Conservation (phyloP, 768 basidiomycete genomes). For the Solioccasus polychromus region DNA sequence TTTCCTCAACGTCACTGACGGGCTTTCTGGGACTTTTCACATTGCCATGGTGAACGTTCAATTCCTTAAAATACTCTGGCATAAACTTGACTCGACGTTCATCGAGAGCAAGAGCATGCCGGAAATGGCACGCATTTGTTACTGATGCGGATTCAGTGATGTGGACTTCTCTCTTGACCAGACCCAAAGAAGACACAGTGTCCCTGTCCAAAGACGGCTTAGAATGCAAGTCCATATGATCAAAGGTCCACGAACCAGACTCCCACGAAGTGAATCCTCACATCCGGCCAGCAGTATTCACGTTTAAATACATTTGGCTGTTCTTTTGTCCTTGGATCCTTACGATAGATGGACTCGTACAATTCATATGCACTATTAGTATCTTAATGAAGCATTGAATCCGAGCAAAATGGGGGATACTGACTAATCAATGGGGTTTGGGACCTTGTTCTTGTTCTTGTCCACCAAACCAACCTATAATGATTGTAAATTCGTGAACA, state of each 20-base stretch:
- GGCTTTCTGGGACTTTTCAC: not conserved
- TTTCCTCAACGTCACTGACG: conserved; percentile 7
- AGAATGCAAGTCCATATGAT: not conserved
- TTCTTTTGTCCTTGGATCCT: conserved; percentile 4
- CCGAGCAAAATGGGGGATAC: not conserved
- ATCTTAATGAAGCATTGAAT: not conserved
- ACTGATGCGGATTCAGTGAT: conserved; percentile 6
- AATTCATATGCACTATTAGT: not conserved
- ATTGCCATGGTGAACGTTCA: not conserved
- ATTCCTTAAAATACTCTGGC: conserved; percentile 12
- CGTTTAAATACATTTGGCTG: conserved; percentile 25
- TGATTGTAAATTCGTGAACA: not conserved
- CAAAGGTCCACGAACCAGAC: conserved; percentile 34
- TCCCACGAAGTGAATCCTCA: conserved; percentile 33
- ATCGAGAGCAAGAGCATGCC: conserved; percentile 14
- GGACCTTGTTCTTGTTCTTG: too few species aligned
- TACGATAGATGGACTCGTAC: conserved; percentile 25
- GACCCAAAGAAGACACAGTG: conserved; percentile 11
- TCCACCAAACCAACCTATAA: conserved; percentile 2
- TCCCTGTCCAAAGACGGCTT: conserved; percentile 3
- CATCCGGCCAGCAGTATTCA: conserved; percentile 21
- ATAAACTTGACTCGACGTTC: conserved; percentile 14
- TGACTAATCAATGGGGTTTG: not conserved
- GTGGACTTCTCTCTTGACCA: conserved; percentile 2
- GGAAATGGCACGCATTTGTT: conserved; percentile 12